Percentiles rank a stretch among this genome's conserved stretches.
Evolutionary conservation across 73 alveolate species (phyloP).

Genomic region (Tetrahymena borealis): DNA sequence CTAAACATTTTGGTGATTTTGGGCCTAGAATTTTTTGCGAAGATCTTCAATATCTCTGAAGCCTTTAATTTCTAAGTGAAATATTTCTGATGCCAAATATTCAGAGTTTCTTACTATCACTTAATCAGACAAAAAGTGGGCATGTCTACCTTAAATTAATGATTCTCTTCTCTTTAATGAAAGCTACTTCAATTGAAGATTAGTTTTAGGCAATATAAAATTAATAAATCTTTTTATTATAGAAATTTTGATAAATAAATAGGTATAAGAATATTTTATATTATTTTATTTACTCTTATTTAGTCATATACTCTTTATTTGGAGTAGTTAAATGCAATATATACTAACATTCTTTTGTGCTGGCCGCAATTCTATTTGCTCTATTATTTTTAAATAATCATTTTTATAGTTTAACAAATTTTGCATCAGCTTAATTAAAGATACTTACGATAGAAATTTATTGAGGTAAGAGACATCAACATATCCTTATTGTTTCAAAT

Average conservation of each 20-base stretch:
- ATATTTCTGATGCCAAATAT: neutral
- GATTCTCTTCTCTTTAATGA: neutral
- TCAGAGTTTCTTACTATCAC: neutral
- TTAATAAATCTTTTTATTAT: neutral
- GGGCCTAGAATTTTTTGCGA: neutral
- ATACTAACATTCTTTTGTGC: neutral
- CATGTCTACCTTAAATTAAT: neutral
- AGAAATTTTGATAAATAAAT: neutral
- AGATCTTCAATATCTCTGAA: neutral
- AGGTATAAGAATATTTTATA: neutral
- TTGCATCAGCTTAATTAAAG: neutral
- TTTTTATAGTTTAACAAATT: neutral
- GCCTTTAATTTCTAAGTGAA: neutral
- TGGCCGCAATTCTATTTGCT: neutral
- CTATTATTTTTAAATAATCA: neutral
- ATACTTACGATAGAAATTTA: neutral
- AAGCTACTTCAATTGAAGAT: neutral
- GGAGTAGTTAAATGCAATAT: neutral
- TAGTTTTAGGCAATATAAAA: neutral
- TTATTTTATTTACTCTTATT: neutral
- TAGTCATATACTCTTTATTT: neutral
- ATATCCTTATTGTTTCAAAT: neutral
- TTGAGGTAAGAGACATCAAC: neutral
- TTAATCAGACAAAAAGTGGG: neutral
- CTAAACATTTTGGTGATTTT: neutral